Evolutionary conservation across 495 filamentous ascomycete genomes (phyloP), one percentile per base, ranked within the genome.

Genomic region (Trichoderma gamsii): DNA sequence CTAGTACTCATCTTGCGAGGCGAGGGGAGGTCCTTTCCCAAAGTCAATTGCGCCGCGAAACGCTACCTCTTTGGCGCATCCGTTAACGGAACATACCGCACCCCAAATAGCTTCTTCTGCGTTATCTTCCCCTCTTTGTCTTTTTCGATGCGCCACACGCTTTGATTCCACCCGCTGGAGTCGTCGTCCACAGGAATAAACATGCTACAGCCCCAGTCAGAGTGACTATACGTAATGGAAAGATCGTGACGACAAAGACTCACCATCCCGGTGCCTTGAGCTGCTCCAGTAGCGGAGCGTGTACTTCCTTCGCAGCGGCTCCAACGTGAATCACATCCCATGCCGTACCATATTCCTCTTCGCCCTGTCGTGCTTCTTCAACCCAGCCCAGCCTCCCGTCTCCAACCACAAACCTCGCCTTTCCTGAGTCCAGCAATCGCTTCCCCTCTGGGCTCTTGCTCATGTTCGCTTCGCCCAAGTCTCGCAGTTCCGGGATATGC

Each of bases 291-390:
- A 99, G 76, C 70, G 83, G 82, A 46, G 84, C 73, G 74, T 97
- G 94, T 63, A 96, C 79, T 72, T 84, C 82, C 71, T 78, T 83
- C 16, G 96, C 94, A 27, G 92, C 92, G 2, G 95, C 95, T 0
- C 95, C 95, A 12, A 99, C 95, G 76, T 98, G 95, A 68, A 99
- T 97, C 11, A 92, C 95, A 83, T 99, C 93, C 82, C 86, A 88
- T 23, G 77, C 76, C 38, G 83, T 88, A 18, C 77, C 73, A 12
- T 72, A 69, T 13, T 71, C 70, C 59, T 75, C 76, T 9, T 75
- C 73, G 23, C 66, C 75, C 72, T 68, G 81, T 74, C 76, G 75
- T 68, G 64, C 76, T 73, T 77, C 69, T 70, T 81, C 81, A 0
- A 70, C 64, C 84, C 88, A 96, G 8, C 95, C 95, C 71, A 86